These are phyloP conservation scores for Hygrophorus pudorinus DNA, from an alignment of 768 basidiomycete species.

Conservation along the genomic window DNA sequence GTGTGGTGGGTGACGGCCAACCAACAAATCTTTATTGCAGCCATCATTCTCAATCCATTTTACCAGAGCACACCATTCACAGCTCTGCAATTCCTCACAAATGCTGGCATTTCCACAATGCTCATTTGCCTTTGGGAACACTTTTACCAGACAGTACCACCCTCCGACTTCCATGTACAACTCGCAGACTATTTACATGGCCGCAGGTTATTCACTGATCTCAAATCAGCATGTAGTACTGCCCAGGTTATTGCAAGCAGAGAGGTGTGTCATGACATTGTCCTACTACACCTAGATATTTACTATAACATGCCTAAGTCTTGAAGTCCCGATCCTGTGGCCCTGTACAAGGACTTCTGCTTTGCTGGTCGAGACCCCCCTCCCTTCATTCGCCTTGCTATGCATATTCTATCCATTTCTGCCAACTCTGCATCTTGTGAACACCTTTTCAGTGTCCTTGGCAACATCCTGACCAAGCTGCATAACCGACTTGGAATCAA, in stretches of 20 bases:
- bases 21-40: conserved; percentile 21
- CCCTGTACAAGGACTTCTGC: conserved; percentile 2
- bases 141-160: conserved; percentile 6
- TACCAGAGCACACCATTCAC: conserved; percentile 12
- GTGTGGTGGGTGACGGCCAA: conserved; percentile 18
- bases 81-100: conserved; percentile 5
- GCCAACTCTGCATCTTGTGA: conserved; percentile 18
- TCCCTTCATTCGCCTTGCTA: conserved; percentile 13
- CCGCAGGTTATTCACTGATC: background rate
- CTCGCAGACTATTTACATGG: conserved; percentile 1
- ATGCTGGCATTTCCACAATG: conserved; percentile 9
- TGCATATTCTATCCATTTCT: conserved; percentile 12
- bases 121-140: conserved; percentile 9
- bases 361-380: conserved; percentile 1
- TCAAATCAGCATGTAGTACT: background rate
- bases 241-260: background rate
- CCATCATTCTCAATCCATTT: conserved; percentile 20
- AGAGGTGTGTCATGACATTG: background rate
- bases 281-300: background rate
- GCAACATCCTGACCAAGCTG: conserved; percentile 18
- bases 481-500: conserved; percentile 13
- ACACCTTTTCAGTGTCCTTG: conserved; percentile 24
- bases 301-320: background rate
- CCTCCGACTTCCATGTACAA: background rate
- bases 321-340: conserved; percentile 4